Evolutionary conservation across 441 rosid species (phyloP).

Genomic region (Arabidopsis hybrid): DNA sequence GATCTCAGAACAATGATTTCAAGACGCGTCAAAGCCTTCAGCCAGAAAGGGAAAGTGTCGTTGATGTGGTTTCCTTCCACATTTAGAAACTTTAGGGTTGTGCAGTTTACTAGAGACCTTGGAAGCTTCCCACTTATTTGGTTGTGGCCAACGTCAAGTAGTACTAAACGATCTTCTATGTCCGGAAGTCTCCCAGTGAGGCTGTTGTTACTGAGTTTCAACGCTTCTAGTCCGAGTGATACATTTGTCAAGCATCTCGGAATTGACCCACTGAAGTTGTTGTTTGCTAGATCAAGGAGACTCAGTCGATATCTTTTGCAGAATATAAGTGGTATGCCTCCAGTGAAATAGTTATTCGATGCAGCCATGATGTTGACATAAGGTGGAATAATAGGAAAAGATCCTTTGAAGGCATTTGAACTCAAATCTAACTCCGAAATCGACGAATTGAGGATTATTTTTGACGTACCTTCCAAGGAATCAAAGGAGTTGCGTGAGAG

Average conservation of each 20-base stretch:
- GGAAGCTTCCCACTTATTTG: slow-evolving; percentile 16
- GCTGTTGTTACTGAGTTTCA: neutral
- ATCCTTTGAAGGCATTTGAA: neutral
- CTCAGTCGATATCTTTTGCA: neutral
- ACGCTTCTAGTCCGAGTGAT: neutral
- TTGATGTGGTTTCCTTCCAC: slow-evolving; percentile 1
- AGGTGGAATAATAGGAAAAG: slow-evolving; percentile 3
- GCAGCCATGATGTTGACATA: neutral
- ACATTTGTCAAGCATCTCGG: slow-evolving; percentile 2
- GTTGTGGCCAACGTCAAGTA: slow-evolving; percentile 18
- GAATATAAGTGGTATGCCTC: slow-evolving; percentile 1
- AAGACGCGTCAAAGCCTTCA: neutral
- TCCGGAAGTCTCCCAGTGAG: neutral
- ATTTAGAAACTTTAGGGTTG: neutral
- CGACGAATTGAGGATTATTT: neutral
- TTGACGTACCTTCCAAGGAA: neutral
- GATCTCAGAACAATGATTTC: neutral
- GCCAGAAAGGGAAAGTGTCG: slow-evolving; percentile 17
- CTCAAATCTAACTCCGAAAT: neutral
- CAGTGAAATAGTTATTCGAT: slow-evolving; percentile 3
- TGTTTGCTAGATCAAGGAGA: slow-evolving; percentile 18
- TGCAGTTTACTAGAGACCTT: slow-evolving; percentile 16
- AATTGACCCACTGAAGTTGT: slow-evolving; percentile 9
- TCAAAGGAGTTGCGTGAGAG: neutral
- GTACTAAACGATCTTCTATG: neutral